phyloP scores from a whole-genome alignment of 2,329 filamentous ascomycete species.

The Ceratocystis eucalypticola region DNA sequence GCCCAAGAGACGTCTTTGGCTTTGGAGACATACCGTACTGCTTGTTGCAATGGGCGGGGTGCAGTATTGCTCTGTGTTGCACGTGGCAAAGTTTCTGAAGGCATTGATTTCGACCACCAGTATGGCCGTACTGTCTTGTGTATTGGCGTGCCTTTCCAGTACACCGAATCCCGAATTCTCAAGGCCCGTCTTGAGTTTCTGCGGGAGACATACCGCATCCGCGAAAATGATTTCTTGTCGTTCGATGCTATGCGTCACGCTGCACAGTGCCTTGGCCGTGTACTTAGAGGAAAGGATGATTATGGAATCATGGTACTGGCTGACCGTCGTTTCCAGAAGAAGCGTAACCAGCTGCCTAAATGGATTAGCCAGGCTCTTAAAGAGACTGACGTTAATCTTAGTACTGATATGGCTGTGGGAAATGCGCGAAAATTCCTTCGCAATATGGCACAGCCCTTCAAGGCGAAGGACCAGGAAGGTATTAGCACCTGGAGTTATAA shows the following conservation, averaged over 20 bases:
- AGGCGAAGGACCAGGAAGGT: constrained; percentile 69
- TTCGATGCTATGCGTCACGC: constrained; percentile 99
- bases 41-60: constrained; percentile 91
- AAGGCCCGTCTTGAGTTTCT: constrained; percentile 92
- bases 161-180: constrained; percentile 92
- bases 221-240: constrained; percentile 92
- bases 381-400: constrained; percentile 77
- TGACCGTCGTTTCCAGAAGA: constrained; percentile 85
- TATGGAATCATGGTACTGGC: constrained; percentile 99
- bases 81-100: constrained; percentile 91
- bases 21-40: constrained; percentile 90
- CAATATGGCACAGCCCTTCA: constrained; percentile 85
- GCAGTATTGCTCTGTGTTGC: constrained; percentile 90
- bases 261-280: constrained; percentile 87
- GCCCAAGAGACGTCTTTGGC: constrained; percentile 93
- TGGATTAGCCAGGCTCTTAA: constrained; percentile 88
- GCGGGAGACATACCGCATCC: constrained; percentile 92
- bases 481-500: constrained; percentile 81
- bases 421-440: constrained; percentile 79
- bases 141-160: constrained; percentile 96
- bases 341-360: constrained; percentile 77
- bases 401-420: constrained; percentile 88
- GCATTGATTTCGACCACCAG: constrained; percentile 98
- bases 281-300: constrained; percentile 90
- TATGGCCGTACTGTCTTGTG: constrained; percentile 92